These are phyloP conservation scores for Aspergillus proliferans DNA, from an alignment of 2,329 filamentous ascomycete species.

Conservation along the genomic window DNA sequence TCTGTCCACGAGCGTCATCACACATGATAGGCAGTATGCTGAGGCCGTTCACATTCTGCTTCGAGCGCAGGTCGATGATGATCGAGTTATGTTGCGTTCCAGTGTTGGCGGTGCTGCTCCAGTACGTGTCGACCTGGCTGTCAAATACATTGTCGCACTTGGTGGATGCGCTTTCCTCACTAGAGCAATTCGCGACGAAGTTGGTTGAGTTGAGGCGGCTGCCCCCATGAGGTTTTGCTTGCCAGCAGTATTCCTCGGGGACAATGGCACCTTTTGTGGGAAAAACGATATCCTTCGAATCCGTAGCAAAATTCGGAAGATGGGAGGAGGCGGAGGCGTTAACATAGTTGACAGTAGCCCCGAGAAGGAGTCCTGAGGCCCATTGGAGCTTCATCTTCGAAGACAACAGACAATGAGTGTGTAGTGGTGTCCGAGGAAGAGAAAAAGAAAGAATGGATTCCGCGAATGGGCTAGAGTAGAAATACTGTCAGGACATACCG, in stretches of 20 bases:
- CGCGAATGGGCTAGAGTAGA: slow-evolving; percentile 3
- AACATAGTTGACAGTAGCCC: slow-evolving; percentile 7
- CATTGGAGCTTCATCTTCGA: slow-evolving; percentile 5
- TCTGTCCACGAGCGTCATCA: slow-evolving; percentile 7
- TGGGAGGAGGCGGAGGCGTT: slow-evolving; percentile 7
- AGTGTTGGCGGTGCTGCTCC: slow-evolving; percentile 6
- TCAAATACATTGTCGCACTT: slow-evolving; percentile 11
- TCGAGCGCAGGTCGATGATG: slow-evolving; percentile 8
- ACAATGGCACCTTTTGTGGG: not conserved
- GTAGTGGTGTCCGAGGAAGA: slow-evolving; percentile 10
- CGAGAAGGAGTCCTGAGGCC: slow-evolving; percentile 6
- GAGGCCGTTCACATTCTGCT: slow-evolving; percentile 10
- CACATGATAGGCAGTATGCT: slow-evolving; percentile 11
- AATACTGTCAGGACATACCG: not conserved
- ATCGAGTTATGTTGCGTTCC: not conserved
- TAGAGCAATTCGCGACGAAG: not conserved
- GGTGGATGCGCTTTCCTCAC: not conserved
- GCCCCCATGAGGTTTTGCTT: not conserved
- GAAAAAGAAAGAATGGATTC: slow-evolving; percentile 1
- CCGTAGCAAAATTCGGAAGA: slow-evolving; percentile 7
- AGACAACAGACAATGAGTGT: slow-evolving; percentile 4
- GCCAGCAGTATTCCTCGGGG: not conserved
- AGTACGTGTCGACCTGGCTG: slow-evolving; percentile 9
- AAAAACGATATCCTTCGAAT: not conserved
- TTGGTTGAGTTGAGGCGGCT: not conserved